Percentiles rank a stretch among this genome's conserved stretches.
phyloP scores from a whole-genome alignment of 352 stramenopile genomes.

The Globisporangium apiculatum region DNA sequence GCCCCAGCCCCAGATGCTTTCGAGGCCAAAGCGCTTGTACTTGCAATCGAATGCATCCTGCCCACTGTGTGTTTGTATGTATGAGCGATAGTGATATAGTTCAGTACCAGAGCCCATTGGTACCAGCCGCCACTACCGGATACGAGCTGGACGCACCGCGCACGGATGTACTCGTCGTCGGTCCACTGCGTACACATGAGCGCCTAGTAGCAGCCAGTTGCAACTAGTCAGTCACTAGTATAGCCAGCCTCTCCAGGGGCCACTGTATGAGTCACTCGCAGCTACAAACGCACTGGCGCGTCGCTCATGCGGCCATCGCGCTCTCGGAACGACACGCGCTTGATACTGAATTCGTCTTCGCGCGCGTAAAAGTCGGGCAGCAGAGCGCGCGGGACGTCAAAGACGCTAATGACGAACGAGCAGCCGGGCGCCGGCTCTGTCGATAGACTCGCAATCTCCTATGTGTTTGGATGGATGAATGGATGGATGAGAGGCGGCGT shows the following conservation, averaged over 20 bases:
- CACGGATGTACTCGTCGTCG: slow-evolving; percentile 80
- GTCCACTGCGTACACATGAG: slow-evolving; percentile 86
- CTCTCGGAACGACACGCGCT: slow-evolving; percentile 67
- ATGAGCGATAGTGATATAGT: background rate
- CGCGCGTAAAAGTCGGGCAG: slow-evolving; percentile 70
- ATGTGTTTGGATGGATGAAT: background rate
- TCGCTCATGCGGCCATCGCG: slow-evolving; percentile 28
- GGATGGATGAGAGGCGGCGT: background rate
- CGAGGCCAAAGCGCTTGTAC: slow-evolving; percentile 79
- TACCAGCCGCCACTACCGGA: too few species aligned
- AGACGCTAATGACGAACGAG: slow-evolving; percentile 67
- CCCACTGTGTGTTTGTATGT: background rate
- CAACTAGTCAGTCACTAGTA: background rate
- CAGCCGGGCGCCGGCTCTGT: slow-evolving; percentile 49
- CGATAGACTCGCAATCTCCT: slow-evolving; percentile 89
- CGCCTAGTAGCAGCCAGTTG: slow-evolving; percentile 18
- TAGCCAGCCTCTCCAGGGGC: too few species aligned
- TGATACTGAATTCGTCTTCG: slow-evolving; percentile 88
- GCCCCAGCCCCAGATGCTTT: slow-evolving; percentile 90
- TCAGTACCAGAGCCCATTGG: too few species aligned
- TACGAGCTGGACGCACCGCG: slow-evolving; percentile 17
- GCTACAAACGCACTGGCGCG: slow-evolving; percentile 13
- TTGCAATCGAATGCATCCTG: slow-evolving; percentile 60
- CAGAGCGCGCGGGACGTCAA: slow-evolving; percentile 50
- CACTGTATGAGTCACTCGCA: too few species aligned